Evolutionary conservation across 2,329 filamentous ascomycete genomes (phyloP).

Genomic region (Penicillium sp.): DNA sequence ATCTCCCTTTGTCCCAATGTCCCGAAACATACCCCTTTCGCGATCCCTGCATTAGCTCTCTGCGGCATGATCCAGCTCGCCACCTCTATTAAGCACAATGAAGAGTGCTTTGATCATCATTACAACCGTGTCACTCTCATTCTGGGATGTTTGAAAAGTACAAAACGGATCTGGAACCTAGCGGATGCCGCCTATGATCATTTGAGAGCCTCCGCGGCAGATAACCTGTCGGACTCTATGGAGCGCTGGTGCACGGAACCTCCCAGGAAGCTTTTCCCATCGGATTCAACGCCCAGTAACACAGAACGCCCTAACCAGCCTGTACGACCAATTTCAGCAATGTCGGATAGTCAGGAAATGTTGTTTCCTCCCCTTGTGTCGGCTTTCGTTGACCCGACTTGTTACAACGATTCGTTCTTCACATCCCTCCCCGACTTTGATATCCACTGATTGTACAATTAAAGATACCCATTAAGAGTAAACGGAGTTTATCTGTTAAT

Average conservation of each 20-base stretch:
- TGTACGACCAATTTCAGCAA: slow-evolving; percentile 9
- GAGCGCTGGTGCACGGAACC: slow-evolving; percentile 30
- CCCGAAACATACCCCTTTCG: slow-evolving; percentile 34
- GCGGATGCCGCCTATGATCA: slow-evolving; percentile 30
- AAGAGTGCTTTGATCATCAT: slow-evolving; percentile 41
- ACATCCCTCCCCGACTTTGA: slow-evolving; percentile 29
- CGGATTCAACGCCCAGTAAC: slow-evolving; percentile 19
- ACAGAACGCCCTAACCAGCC: slow-evolving; percentile 16
- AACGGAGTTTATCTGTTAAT: too few relatives aligned
- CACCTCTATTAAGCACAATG: slow-evolving; percentile 33
- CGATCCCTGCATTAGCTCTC: slow-evolving; percentile 29
- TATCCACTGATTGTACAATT: slow-evolving; percentile 12
- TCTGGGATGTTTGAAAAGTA: slow-evolving; percentile 35
- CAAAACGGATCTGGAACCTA: slow-evolving; percentile 31
- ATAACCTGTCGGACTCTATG: slow-evolving; percentile 30
- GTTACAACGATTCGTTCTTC: slow-evolving; percentile 32
- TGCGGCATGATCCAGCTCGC: slow-evolving; percentile 39
- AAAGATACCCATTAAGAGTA: too few relatives aligned
- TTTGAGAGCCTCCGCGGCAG: slow-evolving; percentile 29
- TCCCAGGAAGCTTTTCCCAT: slow-evolving; percentile 22
- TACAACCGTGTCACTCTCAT: slow-evolving; percentile 38
- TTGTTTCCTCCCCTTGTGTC: slow-evolving; percentile 27
- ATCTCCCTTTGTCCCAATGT: slow-evolving; percentile 35
- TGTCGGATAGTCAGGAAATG: slow-evolving; percentile 27
- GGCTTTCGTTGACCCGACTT: slow-evolving; percentile 32